Percentiles rank a stretch among this genome's conserved stretches.
phyloP scores from a whole-genome alignment of 805 yeast species.

The Maudiozyma saulgeensis region DNA sequence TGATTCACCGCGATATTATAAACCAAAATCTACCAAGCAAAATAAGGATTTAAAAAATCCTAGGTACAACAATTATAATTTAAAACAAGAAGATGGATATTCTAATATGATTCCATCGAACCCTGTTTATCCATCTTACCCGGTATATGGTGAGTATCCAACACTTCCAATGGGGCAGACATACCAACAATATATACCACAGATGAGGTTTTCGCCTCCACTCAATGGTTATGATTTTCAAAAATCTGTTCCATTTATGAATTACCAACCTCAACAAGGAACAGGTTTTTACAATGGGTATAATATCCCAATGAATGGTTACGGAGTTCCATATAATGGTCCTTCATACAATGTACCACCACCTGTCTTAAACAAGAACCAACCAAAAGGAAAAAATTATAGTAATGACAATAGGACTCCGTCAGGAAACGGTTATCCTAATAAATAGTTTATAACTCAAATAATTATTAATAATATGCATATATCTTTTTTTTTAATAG shows the following conservation, averaged over 20 bases:
- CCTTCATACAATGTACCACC: background rate
- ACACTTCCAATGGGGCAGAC: background rate
- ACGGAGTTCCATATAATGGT: background rate
- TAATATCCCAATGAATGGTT: background rate
- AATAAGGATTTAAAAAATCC: background rate
- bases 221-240: background rate
- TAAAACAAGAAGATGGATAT: background rate
- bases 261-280: background rate
- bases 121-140: background rate
- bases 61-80: background rate
- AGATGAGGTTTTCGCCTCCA: background rate
- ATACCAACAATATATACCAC: background rate
- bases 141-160: background rate
- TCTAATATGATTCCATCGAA: background rate
- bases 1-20: background rate
- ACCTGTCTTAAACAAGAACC: background rate
- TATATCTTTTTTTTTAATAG: no score
- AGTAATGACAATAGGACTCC: no score
- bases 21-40: background rate
- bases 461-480: no score
- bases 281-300: background rate
- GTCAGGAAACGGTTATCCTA: no score
- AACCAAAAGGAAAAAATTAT: background rate
- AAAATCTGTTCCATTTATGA: background rate
- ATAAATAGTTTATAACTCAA: no score